These are phyloP conservation scores for Acacia melanoxylon DNA, from an alignment of 306 rosid species.

Conservation along the genomic window DNA sequence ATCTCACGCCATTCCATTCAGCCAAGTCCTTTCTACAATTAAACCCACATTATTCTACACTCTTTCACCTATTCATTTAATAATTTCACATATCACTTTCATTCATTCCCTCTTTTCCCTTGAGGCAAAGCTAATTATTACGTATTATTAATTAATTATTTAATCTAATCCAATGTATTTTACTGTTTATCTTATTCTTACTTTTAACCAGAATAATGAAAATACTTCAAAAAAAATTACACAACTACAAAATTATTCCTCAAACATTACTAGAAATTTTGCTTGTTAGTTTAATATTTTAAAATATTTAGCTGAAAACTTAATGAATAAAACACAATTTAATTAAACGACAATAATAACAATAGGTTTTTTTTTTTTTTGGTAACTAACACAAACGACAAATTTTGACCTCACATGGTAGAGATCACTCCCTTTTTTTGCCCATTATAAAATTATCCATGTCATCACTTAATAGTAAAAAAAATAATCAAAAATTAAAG, in stretches of 20 bases:
- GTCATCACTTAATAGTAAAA: no score
- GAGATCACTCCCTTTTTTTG: not conserved
- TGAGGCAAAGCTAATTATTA: not conserved
- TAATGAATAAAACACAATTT: not conserved
- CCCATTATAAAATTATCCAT: not conserved
- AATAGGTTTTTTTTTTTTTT: no score
- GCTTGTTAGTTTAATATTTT: no score
- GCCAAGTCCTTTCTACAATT: slow-evolving; percentile 6
- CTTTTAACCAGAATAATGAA: not conserved
- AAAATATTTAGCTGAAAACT: not conserved
- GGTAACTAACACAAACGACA: not conserved
- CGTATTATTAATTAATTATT: not conserved
- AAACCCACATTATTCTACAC: not conserved
- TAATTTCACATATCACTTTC: not conserved
- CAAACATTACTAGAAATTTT: no score
- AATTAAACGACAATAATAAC: no score
- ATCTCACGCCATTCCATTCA: slow-evolving; percentile 30
- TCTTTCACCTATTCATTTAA: not conserved
- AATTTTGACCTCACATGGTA: not conserved
- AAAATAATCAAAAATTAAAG: not conserved
- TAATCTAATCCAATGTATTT: not conserved
- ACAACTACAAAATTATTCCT: no score
- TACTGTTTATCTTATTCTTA: not conserved
- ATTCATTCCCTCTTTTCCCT: not conserved
- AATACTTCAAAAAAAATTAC: not conserved